A percentile compares a stretch with the other conserved stretches of the same genome.
phyloP scores from a whole-genome alignment of 2,329 filamentous ascomycete species.

The Penicillium sp. region DNA sequence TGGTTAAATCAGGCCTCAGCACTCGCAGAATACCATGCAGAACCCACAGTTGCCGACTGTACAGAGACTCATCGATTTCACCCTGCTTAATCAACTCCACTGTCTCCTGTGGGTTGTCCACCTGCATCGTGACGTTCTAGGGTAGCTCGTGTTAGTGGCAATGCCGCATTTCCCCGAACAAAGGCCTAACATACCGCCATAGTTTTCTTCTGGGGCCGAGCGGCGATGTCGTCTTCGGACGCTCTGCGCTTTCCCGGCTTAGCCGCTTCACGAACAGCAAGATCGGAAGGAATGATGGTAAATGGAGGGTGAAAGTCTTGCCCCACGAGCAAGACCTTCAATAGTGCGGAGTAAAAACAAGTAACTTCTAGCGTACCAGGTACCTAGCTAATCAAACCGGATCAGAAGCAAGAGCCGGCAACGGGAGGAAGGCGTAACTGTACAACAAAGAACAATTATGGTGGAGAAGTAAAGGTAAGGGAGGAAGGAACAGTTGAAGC shows the following conservation, averaged over 20 bases:
- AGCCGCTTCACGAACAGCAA: slow-evolving; percentile 44
- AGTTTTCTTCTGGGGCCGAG: slow-evolving; percentile 53
- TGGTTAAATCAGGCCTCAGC: slow-evolving; percentile 9
- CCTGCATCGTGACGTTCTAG: slow-evolving; percentile 60
- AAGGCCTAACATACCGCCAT: slow-evolving; percentile 46
- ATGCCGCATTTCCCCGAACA: slow-evolving; percentile 2
- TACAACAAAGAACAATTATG: background rate
- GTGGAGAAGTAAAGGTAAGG: slow-evolving; percentile 15
- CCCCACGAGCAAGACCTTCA: slow-evolving; percentile 44
- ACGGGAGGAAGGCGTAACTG: background rate
- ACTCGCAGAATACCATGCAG: background rate
- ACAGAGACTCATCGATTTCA: slow-evolving; percentile 67
- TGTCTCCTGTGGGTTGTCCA: slow-evolving; percentile 58
- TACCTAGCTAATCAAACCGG: slow-evolving; percentile 16
- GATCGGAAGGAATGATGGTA: slow-evolving; percentile 46
- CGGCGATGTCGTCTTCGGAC: slow-evolving; percentile 47
- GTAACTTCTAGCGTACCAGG: slow-evolving; percentile 29
- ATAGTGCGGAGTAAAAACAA: slow-evolving; percentile 24
- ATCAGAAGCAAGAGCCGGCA: background rate
- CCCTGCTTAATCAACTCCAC: slow-evolving; percentile 62
- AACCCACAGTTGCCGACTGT: slow-evolving; percentile 62
- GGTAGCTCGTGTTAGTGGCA: slow-evolving; percentile 11
- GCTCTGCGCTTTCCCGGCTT: slow-evolving; percentile 56
- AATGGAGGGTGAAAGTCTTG: slow-evolving; percentile 41
- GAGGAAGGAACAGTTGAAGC: slow-evolving; percentile 12